Percentiles rank a stretch among this genome's conserved stretches.
Evolutionary conservation across 78 protist genomes (phyloP).

Genomic region (Pigoraptor vietnamica): DNA sequence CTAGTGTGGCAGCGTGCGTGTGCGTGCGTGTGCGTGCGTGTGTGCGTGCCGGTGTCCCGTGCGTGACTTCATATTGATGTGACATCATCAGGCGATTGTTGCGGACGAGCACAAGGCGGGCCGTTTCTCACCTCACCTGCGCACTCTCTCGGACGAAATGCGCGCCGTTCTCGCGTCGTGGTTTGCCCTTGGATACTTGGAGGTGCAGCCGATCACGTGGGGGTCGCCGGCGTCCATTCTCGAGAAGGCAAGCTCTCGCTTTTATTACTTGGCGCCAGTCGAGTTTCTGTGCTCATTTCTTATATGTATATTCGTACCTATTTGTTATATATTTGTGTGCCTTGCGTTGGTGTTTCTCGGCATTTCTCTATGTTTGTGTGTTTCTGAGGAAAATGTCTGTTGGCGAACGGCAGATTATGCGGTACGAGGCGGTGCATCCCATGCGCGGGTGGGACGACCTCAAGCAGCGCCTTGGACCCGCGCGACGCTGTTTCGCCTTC

Average conservation of each 20-base stretch:
- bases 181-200: constrained; percentile 22
- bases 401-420: background rate
- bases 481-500: constrained; percentile 23
- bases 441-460: constrained; percentile 17
- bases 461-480: constrained; percentile 17
- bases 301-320: too few relatives aligned
- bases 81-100: background rate
- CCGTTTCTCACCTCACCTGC: background rate
- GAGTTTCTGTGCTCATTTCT: background rate
- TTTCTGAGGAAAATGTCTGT: background rate
- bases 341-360: too few relatives aligned
- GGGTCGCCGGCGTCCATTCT: constrained; percentile 9
- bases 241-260: constrained; percentile 5
- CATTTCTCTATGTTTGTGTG: too few relatives aligned
- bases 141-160: background rate
- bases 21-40: background rate
- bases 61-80: background rate
- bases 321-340: too few relatives aligned
- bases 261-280: background rate
- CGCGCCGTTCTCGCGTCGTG: background rate
- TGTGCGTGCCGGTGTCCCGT: background rate
- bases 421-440: constrained; percentile 33
- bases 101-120: background rate
- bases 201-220: constrained; percentile 17
- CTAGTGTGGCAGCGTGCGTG: background rate